Evolutionary conservation across 2,329 filamentous ascomycete species (phyloP), one percentile per base, ranked within the genome.

Genomic region (Hypoxylon sp.): DNA sequence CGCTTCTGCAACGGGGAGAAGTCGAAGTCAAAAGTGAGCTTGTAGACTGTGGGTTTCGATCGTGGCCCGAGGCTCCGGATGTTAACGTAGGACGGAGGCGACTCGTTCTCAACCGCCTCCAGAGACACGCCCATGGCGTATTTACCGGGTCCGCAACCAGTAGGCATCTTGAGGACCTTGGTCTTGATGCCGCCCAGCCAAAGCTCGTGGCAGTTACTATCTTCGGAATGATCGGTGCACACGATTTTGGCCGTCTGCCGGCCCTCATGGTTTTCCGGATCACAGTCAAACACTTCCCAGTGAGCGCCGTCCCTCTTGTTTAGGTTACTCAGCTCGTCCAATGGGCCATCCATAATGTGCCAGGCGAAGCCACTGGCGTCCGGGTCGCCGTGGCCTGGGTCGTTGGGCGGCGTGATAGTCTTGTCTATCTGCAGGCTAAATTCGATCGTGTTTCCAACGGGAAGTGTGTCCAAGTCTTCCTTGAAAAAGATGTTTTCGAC

Each of bases 281-380:
- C 50, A 74, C 81, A 84, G 74, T 77, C 71, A 55, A 79, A 80
- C 10, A 84, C 46, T 37, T 81, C 81, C 81, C 78, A 83, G 73
- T 81, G 78, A 5, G 81, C 83, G 9, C 81, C 81, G 63, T 84
- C 80, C 24, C 81, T 75, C 71, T 79, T 81, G 19, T 46, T 17
- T 19, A 26, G 19, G n/a, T 13, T 42, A 26, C 26, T 26, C 5
- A 26, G 26, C 26, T 26, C 26, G 26, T 26, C 26, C 26, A 26
- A 26, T 6, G 26, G 26, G 26, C 26, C 26, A 26, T 26, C 26
- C 26, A 26, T 26, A 26, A 26, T 26, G 5, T 26, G 26, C 26
- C 26, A 26, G 26, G 26, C 26, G 26, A 26, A 26, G 5, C 26
- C 26, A 26, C 5, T 26, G 26, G 26, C 26, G 5, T 26, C 5